phyloP scores from a whole-genome alignment of 495 filamentous ascomycete species.

The Podospora pseudocomata region DNA sequence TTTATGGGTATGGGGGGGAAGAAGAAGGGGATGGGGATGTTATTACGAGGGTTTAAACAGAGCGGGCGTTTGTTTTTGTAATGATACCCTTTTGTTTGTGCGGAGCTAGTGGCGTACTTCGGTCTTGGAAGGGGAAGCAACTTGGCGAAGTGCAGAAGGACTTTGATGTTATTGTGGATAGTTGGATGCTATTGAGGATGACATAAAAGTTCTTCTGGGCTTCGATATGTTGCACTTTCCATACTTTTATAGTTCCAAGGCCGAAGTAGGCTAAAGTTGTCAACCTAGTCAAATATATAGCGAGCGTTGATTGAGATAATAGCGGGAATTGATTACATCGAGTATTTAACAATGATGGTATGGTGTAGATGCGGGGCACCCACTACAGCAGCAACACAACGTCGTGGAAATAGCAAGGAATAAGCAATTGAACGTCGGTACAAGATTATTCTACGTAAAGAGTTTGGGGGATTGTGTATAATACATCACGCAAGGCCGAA shows the following conservation, averaged over 20 bases:
- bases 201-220: too few relatives aligned
- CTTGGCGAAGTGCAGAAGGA: too few relatives aligned
- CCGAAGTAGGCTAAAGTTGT: too few relatives aligned
- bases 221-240: too few relatives aligned
- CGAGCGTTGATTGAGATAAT: neutral
- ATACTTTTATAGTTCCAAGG: too few relatives aligned
- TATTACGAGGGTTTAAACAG: conserved; percentile 15
- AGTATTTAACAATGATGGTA: neutral
- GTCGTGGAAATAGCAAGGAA: neutral
- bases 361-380: neutral
- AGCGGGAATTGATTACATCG: neutral
- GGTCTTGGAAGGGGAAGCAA: too few relatives aligned
- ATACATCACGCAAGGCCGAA: neutral
- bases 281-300: too few relatives aligned
- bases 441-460: neutral
- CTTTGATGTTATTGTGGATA: too few relatives aligned
- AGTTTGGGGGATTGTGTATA: too few relatives aligned
- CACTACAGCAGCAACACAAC: neutral
- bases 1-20: conserved; percentile 56
- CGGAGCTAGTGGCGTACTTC: neutral
- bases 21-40: conserved; percentile 16
- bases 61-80: neutral
- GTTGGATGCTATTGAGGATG: too few relatives aligned
- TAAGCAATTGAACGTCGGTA: neutral
- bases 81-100: conserved; percentile 2